phyloP scores from a whole-genome alignment of 768 basidiomycete genomes.

The Mycena rebaudengoi region DNA sequence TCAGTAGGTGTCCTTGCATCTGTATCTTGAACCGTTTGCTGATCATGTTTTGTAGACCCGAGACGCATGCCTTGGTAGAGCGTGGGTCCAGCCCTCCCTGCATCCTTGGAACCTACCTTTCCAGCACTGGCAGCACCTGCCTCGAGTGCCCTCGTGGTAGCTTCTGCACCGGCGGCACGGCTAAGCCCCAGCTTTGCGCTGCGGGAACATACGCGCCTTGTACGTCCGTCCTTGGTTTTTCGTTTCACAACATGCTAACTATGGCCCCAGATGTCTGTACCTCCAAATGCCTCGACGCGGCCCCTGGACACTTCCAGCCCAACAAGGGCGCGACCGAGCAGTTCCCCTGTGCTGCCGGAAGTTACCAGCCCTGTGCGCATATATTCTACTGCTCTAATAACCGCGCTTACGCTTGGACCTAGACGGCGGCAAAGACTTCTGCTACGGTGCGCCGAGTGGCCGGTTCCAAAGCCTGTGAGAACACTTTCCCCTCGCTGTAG shows the following conservation, averaged over 20 bases:
- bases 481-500: neutral
- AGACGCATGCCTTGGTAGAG: too few relatives aligned
- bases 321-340: neutral
- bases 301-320: neutral
- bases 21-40: too few relatives aligned
- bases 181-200: neutral
- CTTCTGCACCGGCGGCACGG: too few relatives aligned
- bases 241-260: neutral
- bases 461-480: neutral
- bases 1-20: too few relatives aligned
- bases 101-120: too few relatives aligned
- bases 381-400: neutral
- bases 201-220: neutral
- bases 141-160: too few relatives aligned
- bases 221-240: neutral
- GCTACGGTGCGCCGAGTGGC: conserved; percentile 1
- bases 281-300: neutral
- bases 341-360: neutral
- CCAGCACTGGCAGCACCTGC: too few relatives aligned
- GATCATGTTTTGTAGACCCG: too few relatives aligned
- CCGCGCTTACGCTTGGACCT: neutral
- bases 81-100: too few relatives aligned
- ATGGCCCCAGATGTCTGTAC: neutral
- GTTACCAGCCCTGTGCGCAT: neutral
- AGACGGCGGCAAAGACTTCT: neutral